Evolutionary conservation across 1,139 yeast species (phyloP).

Genomic region (Candida freyschussii): DNA sequence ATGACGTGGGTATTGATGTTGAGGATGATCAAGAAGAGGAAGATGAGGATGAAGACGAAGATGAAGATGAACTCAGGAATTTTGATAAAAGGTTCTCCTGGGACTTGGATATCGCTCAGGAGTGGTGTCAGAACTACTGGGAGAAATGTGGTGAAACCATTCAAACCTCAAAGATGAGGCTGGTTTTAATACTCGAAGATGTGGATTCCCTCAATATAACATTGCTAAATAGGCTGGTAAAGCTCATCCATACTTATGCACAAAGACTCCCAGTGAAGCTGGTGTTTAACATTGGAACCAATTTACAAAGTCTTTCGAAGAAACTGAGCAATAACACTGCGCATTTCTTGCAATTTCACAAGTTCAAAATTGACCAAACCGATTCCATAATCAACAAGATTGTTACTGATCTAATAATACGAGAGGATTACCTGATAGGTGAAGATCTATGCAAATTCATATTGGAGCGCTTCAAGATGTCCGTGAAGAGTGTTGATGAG

Average conservation of each 20-base stretch:
- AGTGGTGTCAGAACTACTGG: slow-evolving; percentile 20
- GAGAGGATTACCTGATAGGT: slow-evolving; percentile 19
- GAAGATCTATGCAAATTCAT: slow-evolving; percentile 19
- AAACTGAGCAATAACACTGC: slow-evolving; percentile 18
- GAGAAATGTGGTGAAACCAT: slow-evolving; percentile 5
- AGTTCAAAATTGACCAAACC: slow-evolving; percentile 23
- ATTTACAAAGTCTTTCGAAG: slow-evolving; percentile 12
- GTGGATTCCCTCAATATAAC: slow-evolving; percentile 24
- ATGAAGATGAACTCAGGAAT: slow-evolving; percentile 12
- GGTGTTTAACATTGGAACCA: slow-evolving; percentile 24
- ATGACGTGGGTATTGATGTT: slow-evolving; percentile 7
- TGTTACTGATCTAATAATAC: slow-evolving; percentile 20
- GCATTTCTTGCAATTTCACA: slow-evolving; percentile 11
- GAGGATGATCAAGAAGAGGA: slow-evolving; percentile 6
- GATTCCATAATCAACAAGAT: slow-evolving; percentile 21
- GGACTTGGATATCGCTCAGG: slow-evolving; percentile 26
- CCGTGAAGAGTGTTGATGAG: slow-evolving; percentile 21
- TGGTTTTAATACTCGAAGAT: slow-evolving; percentile 25
- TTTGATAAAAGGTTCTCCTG: slow-evolving; percentile 23
- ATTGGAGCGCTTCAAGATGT: slow-evolving; percentile 17
- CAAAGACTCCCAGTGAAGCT: slow-evolving; percentile 23
- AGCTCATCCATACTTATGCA: slow-evolving; percentile 16
- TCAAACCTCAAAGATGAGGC: slow-evolving; percentile 14
- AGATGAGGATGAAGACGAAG: slow-evolving; percentile 19
- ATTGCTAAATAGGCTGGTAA: slow-evolving; percentile 19